Evolutionary conservation across 2,329 filamentous ascomycete species (phyloP), one percentile per base, ranked within the genome.

Genomic region (Penicillium sp.): DNA sequence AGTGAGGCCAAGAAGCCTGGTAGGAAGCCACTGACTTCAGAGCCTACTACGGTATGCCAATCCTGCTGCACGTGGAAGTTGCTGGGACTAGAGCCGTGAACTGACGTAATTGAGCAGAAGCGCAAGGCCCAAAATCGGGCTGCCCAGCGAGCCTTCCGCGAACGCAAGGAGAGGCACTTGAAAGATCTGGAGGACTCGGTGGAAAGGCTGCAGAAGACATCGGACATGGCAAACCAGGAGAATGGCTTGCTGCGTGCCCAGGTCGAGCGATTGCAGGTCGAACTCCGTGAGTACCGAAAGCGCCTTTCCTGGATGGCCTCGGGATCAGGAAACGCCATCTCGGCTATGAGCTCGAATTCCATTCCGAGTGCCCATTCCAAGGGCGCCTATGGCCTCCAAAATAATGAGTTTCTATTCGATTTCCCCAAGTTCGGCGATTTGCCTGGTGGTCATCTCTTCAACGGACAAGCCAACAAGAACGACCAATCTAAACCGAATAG

Each of bases 1-100:
- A 85, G 87, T 55, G 86, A 91, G 53, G 85, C 90, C 25, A 97
- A 97, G 84, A 99, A 97, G 77, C 93, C 94, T 5, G 94, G 94
- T 48, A 86, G 94, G 60, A 99, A 99, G 80, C 94, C 93, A 21
- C 80, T 97, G 67, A 97, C 91, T 46, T 95, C 90, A 23, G 94
- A 97, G 74, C 94, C 94, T 25, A 97, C 90, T 64, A 94, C 92
- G 63, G 93, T 97, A 86, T 79, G 92, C 42, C 41, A 23, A 34
- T 41, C 45, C 23, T 32, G 35, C 12, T 49, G n/a, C 31, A 41
- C 21, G 39, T 21, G 45, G 16, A 44, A 34, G 34, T 47, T 29
- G 38, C 37, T 34, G 13, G 32, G 29, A 27, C 8, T 42, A 35
- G 39, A 25, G 21, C 38, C 40, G 45, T 34, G 47, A 53, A 54